phyloP scores from a whole-genome alignment of 2,329 filamentous ascomycete genomes.

The Lecanicillium sp. region DNA sequence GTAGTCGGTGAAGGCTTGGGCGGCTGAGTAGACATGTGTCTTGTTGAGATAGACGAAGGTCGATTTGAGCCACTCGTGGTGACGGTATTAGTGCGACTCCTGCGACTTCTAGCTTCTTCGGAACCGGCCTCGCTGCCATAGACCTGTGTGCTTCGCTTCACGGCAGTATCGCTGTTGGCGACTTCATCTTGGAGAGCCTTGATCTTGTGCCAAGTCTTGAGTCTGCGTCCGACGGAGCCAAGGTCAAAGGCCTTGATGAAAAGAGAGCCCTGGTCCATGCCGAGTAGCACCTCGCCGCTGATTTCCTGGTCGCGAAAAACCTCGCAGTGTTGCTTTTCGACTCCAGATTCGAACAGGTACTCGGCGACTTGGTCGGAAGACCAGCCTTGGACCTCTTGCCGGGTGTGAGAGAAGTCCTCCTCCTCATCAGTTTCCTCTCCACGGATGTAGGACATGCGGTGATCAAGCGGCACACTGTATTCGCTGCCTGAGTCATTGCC shows the following conservation, averaged over 20 bases:
- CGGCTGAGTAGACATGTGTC: slow-evolving; percentile 47
- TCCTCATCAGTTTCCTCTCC: slow-evolving; percentile 95
- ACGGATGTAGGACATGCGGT: slow-evolving; percentile 83
- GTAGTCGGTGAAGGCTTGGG: slow-evolving; percentile 41
- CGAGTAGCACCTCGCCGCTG: slow-evolving; percentile 82
- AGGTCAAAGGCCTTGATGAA: slow-evolving; percentile 95
- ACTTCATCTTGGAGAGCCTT: slow-evolving; percentile 87
- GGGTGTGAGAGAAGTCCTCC: slow-evolving; percentile 64
- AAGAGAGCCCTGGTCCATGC: slow-evolving; percentile 91
- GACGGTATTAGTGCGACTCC: slow-evolving; percentile 54
- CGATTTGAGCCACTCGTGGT: slow-evolving; percentile 42
- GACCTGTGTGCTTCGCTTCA: slow-evolving; percentile 48
- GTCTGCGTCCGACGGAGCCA: slow-evolving; percentile 77
- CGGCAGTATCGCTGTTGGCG: slow-evolving; percentile 40
- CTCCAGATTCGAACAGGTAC: slow-evolving; percentile 76
- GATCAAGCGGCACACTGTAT: slow-evolving; percentile 73
- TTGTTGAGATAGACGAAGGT: slow-evolving; percentile 40
- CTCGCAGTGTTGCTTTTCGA: slow-evolving; percentile 86
- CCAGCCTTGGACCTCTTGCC: slow-evolving; percentile 73
- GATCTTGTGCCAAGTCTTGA: slow-evolving; percentile 97
- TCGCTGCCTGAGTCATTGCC: slow-evolving; percentile 79
- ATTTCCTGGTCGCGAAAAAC: slow-evolving; percentile 97
- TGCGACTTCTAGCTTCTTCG: slow-evolving; percentile 43
- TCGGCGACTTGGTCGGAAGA: slow-evolving; percentile 76
- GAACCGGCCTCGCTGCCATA: slow-evolving; percentile 55